phyloP scores from a whole-genome alignment of 148 eudicot genomes.

The Fagopyrum esculentum region DNA sequence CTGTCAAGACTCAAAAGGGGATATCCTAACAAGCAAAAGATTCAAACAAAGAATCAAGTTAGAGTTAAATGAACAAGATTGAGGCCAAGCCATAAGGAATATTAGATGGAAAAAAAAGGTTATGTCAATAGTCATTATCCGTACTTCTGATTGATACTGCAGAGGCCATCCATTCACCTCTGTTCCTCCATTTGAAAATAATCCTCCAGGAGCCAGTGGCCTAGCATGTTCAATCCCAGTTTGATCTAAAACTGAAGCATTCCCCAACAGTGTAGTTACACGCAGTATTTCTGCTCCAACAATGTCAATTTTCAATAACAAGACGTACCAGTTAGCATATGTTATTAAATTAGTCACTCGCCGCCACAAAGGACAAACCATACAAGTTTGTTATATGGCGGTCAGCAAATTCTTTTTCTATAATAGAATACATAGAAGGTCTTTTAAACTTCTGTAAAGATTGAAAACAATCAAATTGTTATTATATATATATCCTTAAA shows the following conservation, averaged over 20 bases:
- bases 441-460: background rate
- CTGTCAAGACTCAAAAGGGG: slow-evolving; percentile 43
- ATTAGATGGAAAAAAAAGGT: slow-evolving; percentile 61
- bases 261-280: slow-evolving; percentile 99
- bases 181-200: slow-evolving; percentile 86
- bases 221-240: slow-evolving; percentile 97
- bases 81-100: slow-evolving; percentile 53
- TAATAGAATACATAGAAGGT: background rate
- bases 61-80: slow-evolving; percentile 35
- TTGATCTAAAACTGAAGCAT: slow-evolving; percentile 98
- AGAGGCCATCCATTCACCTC: slow-evolving; percentile 95
- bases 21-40: slow-evolving; percentile 27
- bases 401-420: slow-evolving; percentile 18
- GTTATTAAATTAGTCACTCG: slow-evolving; percentile 59
- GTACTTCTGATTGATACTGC: slow-evolving; percentile 96
- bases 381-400: slow-evolving; percentile 17
- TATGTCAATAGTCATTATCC: slow-evolving; percentile 97
- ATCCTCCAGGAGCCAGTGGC: slow-evolving; percentile 95
- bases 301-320: slow-evolving; percentile 96
- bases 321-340: slow-evolving; percentile 93
- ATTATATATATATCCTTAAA: background rate
- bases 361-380: slow-evolving; percentile 45
- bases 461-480: background rate
- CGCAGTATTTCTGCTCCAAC: slow-evolving; percentile 98
- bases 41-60: slow-evolving; percentile 35